Evolutionary conservation across 768 basidiomycete species (phyloP).

Genomic region (Heimioporus sp.): DNA sequence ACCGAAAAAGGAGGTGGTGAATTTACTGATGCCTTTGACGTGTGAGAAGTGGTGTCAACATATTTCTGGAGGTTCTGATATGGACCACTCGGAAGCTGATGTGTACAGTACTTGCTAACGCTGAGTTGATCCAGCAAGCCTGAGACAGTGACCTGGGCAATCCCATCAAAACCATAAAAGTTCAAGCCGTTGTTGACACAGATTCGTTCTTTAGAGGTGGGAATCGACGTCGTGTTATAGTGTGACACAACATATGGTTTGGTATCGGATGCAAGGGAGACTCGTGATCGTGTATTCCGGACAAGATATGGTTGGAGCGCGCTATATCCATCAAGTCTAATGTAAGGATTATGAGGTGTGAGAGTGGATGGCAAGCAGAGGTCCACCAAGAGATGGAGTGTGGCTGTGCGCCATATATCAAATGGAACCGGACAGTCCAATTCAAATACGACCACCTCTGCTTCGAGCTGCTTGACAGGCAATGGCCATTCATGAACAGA

Average conservation of each 20-base stretch:
- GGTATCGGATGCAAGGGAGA: slow-evolving; percentile 22
- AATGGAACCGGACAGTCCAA: too few relatives aligned
- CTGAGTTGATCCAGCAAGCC: slow-evolving; percentile 6
- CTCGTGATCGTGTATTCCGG: slow-evolving; percentile 14
- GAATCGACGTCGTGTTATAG: slow-evolving; percentile 13
- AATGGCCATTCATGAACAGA: slow-evolving; percentile 47
- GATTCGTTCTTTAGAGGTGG: slow-evolving; percentile 8
- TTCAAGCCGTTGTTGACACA: slow-evolving; percentile 34
- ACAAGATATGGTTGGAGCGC: slow-evolving; percentile 10
- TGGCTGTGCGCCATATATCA: slow-evolving; percentile 45
- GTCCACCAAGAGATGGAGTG: slow-evolving; percentile 38
- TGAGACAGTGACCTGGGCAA: slow-evolving; percentile 9
- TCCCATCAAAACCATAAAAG: slow-evolving; percentile 30
- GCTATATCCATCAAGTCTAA: slow-evolving; percentile 8
- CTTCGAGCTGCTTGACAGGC: slow-evolving; percentile 22
- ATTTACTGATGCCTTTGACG: too few relatives aligned
- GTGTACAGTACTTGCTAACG: slow-evolving; percentile 29
- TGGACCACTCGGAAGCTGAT: slow-evolving; percentile 28
- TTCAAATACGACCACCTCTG: slow-evolving; percentile 41
- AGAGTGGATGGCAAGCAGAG: slow-evolving; percentile 22
- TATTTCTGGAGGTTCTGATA: slow-evolving; percentile 38
- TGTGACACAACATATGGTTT: slow-evolving; percentile 19
- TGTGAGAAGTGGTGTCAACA: slow-evolving; percentile 36
- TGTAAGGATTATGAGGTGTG: slow-evolving; percentile 2
- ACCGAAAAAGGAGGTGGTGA: too few relatives aligned